Conservation (phyloP, 352 stramenopile genomes). For the Phytopythium helicoides region DNA sequence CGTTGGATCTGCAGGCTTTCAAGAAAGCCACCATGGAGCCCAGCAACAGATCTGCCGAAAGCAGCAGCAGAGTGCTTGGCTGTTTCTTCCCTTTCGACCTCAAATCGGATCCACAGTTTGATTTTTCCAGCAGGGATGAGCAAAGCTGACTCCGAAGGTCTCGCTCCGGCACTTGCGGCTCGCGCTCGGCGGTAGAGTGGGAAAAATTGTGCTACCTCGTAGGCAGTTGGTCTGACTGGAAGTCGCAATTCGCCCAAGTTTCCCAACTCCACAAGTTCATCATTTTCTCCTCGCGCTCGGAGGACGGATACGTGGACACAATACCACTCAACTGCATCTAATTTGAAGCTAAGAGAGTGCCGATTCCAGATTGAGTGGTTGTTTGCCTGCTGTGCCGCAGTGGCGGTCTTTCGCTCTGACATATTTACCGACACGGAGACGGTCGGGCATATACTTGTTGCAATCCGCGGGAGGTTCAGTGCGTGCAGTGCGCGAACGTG, state of each 20-base stretch:
- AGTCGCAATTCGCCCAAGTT: slow-evolving; percentile 24
- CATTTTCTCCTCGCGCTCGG: background rate
- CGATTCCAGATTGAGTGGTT: slow-evolving; percentile 38
- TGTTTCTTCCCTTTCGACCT: slow-evolving; percentile 12
- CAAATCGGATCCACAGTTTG: slow-evolving; percentile 30
- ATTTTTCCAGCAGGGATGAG: slow-evolving; percentile 25
- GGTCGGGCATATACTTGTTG: background rate
- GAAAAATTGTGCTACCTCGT: slow-evolving; percentile 30
- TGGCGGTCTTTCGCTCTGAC: slow-evolving; percentile 8
- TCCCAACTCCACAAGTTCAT: slow-evolving; percentile 13
- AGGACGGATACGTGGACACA: slow-evolving; percentile 3
- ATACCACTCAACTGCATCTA: slow-evolving; percentile 5
- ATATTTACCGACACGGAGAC: slow-evolving; percentile 6
- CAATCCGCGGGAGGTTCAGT: background rate
- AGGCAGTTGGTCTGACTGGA: slow-evolving; percentile 13
- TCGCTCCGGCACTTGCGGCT: slow-evolving; percentile 2
- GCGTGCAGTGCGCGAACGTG: background rate
- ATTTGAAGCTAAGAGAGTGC: slow-evolving; percentile 14
- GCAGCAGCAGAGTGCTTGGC: background rate
- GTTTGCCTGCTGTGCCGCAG: slow-evolving; percentile 21
- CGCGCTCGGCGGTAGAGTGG: slow-evolving; percentile 17
- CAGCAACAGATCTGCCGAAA: slow-evolving; percentile 1
- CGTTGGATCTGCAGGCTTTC: slow-evolving; percentile 34
- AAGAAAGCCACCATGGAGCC: slow-evolving; percentile 21
- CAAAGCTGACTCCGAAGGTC: background rate